A percentile compares a stretch with the other conserved stretches of the same genome.
Conservation (phyloP, 768 basidiomycete species). For the Mycena olivaceomarginata region DNA sequence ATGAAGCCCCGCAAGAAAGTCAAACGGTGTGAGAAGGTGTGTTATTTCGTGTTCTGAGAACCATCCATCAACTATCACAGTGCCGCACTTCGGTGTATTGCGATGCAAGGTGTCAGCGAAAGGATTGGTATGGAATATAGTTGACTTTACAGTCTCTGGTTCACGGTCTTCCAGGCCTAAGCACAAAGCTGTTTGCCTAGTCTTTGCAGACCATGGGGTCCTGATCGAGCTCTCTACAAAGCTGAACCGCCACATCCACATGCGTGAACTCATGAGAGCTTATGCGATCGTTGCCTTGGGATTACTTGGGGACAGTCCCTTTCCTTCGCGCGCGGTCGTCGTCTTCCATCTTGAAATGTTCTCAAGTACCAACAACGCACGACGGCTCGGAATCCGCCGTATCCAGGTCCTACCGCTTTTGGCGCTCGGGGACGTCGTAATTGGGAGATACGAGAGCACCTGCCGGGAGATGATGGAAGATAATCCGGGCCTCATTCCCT, state of each 20-base stretch:
- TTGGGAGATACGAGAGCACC: background rate
- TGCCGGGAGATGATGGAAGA: slow-evolving; percentile 3
- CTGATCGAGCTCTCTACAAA: slow-evolving; percentile 7
- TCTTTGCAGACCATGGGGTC: background rate
- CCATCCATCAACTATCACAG: background rate
- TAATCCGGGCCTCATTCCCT: background rate
- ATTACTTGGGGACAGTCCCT: slow-evolving; percentile 2
- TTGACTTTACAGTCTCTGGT: background rate
- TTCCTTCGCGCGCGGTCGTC: background rate
- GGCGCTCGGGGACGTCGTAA: background rate
- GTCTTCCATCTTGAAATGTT: background rate
- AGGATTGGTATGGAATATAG: background rate
- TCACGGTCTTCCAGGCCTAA: background rate
- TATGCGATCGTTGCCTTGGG: background rate
- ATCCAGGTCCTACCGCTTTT: background rate
- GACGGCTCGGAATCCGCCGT: slow-evolving; percentile 1
- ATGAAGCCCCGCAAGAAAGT: background rate
- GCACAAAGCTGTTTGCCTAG: background rate
- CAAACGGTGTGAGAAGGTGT: background rate
- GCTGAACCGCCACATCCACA: slow-evolving; percentile 9
- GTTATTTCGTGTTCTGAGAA: background rate
- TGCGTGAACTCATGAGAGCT: slow-evolving; percentile 1
- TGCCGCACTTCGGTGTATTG: background rate
- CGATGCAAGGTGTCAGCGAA: background rate
- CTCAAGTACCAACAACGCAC: background rate